Evolutionary conservation across 257 asterid species (phyloP).

Genomic region (Solanum pennellii): DNA sequence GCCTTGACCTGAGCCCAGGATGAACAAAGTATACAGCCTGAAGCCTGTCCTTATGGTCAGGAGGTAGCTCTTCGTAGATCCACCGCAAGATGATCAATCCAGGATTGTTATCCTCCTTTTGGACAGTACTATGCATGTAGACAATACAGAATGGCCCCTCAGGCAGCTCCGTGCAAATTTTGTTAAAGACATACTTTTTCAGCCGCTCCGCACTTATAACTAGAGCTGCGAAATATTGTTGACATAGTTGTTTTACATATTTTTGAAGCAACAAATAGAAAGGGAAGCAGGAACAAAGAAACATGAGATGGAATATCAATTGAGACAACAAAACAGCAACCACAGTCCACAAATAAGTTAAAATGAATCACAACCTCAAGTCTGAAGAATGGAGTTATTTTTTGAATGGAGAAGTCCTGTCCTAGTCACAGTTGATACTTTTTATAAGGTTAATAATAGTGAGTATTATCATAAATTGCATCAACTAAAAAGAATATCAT

Average conservation of each 20-base stretch:
- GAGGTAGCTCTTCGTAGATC: conserved; percentile 82
- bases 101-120: conserved; percentile 82
- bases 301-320: not conserved
- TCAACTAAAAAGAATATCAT: not conserved
- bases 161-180: conserved; percentile 51
- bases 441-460: not conserved
- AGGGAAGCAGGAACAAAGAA: not conserved
- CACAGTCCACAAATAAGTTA: not conserved
- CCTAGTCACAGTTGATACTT: not conserved
- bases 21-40: conserved; percentile 76
- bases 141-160: conserved; percentile 81
- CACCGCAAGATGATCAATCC: conserved; percentile 82
- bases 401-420: not conserved
- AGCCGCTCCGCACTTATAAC: conserved; percentile 66
- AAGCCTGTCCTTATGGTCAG: conserved; percentile 71
- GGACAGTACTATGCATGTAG: conserved; percentile 79
- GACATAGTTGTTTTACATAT: not conserved
- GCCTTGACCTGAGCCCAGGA: conserved; percentile 86
- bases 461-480: not conserved
- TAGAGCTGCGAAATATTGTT: conserved; percentile 34
- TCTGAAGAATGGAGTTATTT: not conserved
- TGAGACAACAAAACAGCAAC: not conserved
- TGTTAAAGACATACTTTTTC: conserved; percentile 59
- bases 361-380: not conserved
- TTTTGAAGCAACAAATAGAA: not conserved